Base-by-base conservation (phyloP, 768 basidiomycete species). In the Strobilomyces confusus region DNA sequence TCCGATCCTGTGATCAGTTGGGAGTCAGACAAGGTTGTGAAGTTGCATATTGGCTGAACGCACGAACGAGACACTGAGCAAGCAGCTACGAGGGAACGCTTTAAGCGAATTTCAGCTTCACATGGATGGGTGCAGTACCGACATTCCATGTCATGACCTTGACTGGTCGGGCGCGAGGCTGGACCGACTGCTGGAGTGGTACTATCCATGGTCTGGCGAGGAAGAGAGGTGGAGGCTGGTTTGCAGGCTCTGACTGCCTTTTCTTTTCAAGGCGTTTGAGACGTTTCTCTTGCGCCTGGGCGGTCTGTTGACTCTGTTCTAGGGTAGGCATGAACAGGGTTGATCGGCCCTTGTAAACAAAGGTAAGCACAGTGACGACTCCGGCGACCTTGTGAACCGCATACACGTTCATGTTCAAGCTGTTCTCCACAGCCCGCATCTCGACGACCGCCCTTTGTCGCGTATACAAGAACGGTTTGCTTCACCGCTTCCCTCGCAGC, bases 131-230 rank as follows among this genome's bases (percentile, higher is more conserved):
- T 36, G 19, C 42, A 83, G 22, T 46, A 84, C 88, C 58, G 54
- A 92, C 88, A 74, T 93, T 93, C 89, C 90, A 93, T 5, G 87
- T 87, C 73, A 89, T 75, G 46, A 93, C 66, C 63, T 75, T 88
- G 56, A 84, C 54, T 25, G 57, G 14, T 33, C 9, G 44, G n/a
- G 50, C 8, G 22, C 22, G 44, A 20, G 3, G 36, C 8, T 45
- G 42, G 26, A 25, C n/a, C 2, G 44, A 47, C 4, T 20, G 36
- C 5, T 57, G 49, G 29, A 73, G 58, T 13, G 63, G 58, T 41
- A 29, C 29, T 29, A 72, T 36, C 79, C 80, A 81, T 53, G 37
- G 60, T 65, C 59, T 69, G 51, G 46, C 32, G 40, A 62, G 61
- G 46, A 58, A 60, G 40, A 51, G 61, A 30, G 51, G 32, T 8